Base-by-base conservation (phyloP, 371 early-diverging fungal species). In the Dinochytrium kinnereticum region DNA sequence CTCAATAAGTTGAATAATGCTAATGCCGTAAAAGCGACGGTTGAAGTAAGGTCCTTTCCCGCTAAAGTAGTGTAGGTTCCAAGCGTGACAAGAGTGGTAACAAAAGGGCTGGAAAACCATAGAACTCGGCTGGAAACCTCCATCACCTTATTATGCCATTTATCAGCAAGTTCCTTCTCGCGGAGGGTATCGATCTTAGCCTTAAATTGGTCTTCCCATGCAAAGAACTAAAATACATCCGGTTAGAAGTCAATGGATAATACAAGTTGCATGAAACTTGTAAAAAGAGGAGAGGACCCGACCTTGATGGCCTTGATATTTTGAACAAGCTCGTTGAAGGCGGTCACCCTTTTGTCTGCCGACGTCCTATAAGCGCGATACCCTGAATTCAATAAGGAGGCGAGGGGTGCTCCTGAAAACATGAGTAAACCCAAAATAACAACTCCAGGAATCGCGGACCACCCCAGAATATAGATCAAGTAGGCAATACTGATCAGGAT, bases 401-500 rank as follows among this genome's bases (percentile, higher is more conserved):
- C 78, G 21, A 76, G 57, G 7, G 65, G 74, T 13, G 34, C 67
- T 0, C 80, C 81, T 33, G 69, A 26, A 7, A 82, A 81, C 33
- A 80, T 67, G 24, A 77, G 64, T 15, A 75, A 26, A 15, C 78
- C 51, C 81, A 83, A 76, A 21, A 81, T 73, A 28, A 65, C 64
- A 19, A 83, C 70, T 0, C 82, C 85, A 24, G 81, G 75, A 26
- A 83, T 30, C 30, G 81, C 85, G 19, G 83, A 72, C 73, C 75
- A 75, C 13, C 82, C 83, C 17, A 81, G 67, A 26, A 82, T 51
- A 28, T 33, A 57, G 55, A 80, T 30, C 37, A 84, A 78, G 33
- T 69, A 70, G 0, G 40, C 33, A 51, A 76, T 40, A 67, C 75
- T 71, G 36, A 84, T 55, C 5, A 79, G 26, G 28, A 80, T 75